Conservation (phyloP, 257 asterid genomes). For the Salvia hispanica region DNA sequence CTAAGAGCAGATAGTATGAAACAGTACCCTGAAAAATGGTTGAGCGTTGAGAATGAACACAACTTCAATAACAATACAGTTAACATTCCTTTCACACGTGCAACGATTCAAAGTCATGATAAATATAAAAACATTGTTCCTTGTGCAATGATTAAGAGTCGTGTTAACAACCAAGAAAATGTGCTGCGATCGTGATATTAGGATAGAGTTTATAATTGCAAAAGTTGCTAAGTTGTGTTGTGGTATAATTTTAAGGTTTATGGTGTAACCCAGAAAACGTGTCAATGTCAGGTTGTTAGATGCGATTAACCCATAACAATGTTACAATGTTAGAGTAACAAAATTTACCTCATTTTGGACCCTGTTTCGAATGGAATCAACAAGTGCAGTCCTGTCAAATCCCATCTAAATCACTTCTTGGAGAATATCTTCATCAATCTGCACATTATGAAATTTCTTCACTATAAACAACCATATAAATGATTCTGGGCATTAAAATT, state of each 20-base stretch:
- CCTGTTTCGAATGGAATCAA: conserved; percentile 78
- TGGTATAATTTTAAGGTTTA: too few relatives aligned
- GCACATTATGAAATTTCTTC: conserved; percentile 32
- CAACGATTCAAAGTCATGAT: too few relatives aligned
- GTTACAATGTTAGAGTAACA: conserved; percentile 21
- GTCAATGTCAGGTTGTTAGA: too few relatives aligned
- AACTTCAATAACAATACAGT: conserved; percentile 6
- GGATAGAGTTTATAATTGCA: too few relatives aligned
- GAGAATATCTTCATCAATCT: conserved; percentile 94
- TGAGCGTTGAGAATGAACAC: conserved; percentile 17
- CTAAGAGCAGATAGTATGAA: conserved; percentile 79
- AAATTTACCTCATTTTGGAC: conserved; percentile 80
- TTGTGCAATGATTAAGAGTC: too few relatives aligned
- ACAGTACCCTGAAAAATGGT: conserved; percentile 73
- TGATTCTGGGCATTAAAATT: conserved; percentile 2
- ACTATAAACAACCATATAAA: conserved; percentile 7
- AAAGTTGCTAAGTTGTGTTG: too few relatives aligned
- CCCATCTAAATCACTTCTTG: conserved; percentile 84
- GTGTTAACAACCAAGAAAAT: too few relatives aligned
- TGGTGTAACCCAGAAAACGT: too few relatives aligned
- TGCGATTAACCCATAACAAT: not conserved
- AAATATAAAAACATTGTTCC: too few relatives aligned
- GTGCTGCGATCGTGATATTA: too few relatives aligned
- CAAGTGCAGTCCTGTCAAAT: conserved; percentile 62
- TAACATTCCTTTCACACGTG: too few relatives aligned